Evolutionary conservation across 2,329 filamentous ascomycete genomes (phyloP).

Genomic region (Cytospora piceae): DNA sequence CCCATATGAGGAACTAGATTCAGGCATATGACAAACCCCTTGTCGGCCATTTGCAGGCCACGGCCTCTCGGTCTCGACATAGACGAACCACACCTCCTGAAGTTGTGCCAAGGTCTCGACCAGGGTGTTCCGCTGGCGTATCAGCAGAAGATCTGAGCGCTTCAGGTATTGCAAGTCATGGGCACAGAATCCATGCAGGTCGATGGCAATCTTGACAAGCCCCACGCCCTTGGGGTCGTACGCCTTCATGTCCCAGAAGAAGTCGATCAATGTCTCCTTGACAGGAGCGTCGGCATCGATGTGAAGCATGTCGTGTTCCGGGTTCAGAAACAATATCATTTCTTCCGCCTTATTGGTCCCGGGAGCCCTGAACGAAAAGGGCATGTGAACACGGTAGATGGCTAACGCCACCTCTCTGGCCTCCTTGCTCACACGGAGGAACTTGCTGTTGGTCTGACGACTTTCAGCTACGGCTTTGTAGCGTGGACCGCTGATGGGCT

Average conservation of each 20-base stretch:
- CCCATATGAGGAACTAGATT: not conserved
- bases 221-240: conserved; percentile 25
- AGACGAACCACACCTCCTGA: conserved; percentile 25
- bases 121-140: conserved; percentile 30
- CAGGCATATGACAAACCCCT: not conserved
- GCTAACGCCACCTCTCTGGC: conserved; percentile 5
- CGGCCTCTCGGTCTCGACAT: not conserved
- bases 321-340: conserved; percentile 20
- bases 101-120: conserved; percentile 29
- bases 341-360: not conserved
- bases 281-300: conserved; percentile 19
- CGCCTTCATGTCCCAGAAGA: conserved; percentile 28
- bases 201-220: conserved; percentile 15
- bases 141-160: conserved; percentile 17
- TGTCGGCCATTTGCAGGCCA: not conserved
- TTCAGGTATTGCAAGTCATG: conserved; percentile 21
- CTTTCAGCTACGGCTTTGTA: not conserved
- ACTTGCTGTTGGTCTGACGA: conserved; percentile 11
- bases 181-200: conserved; percentile 5
- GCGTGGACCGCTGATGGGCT: conserved; percentile 22
- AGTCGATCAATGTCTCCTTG: conserved; percentile 23
- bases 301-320: conserved; percentile 24
- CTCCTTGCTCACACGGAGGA: conserved; percentile 22
- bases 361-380: not conserved
- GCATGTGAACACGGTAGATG: conserved; percentile 24